Percentiles rank a stretch among this genome's conserved stretches.
Conservation (phyloP, 495 filamentous ascomycete genomes). For the Trichoderma reesei region DNA sequence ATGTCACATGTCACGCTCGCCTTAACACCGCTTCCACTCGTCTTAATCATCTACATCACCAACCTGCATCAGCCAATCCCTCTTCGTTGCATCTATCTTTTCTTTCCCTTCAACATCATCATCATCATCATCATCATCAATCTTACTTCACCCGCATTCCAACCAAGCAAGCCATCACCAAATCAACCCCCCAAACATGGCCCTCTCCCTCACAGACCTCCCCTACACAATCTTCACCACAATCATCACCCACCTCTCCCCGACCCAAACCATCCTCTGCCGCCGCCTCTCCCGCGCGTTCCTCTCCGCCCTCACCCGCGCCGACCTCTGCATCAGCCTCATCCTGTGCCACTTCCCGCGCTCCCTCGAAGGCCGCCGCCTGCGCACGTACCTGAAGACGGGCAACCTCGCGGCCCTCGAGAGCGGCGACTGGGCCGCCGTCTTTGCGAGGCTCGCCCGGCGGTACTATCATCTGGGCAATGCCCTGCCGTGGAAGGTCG, state of each 20-base stretch:
- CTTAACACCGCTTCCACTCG: too few relatives aligned
- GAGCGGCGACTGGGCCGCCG: conserved; percentile 26
- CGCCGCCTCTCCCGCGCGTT: conserved; percentile 41
- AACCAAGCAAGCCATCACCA: background rate
- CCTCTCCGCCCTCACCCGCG: conserved; percentile 38
- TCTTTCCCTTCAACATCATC: too few relatives aligned
- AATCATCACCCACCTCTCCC: conserved; percentile 34
- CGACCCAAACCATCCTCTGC: conserved; percentile 38
- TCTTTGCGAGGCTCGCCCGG: conserved; percentile 45
- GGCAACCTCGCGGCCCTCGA: background rate
- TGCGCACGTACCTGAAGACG: background rate
- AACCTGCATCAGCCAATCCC: too few relatives aligned
- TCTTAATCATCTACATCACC: too few relatives aligned
- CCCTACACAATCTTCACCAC: conserved; percentile 36
- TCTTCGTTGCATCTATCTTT: too few relatives aligned
- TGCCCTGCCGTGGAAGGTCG: conserved; percentile 38
- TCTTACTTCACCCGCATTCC: background rate
- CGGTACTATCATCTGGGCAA: conserved; percentile 46
- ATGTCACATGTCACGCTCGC: too few relatives aligned
- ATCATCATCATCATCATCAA: background rate
- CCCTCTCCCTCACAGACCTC: conserved; percentile 26
- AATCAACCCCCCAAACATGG: too few relatives aligned
- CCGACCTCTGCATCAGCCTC: conserved; percentile 31
- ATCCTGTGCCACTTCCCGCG: conserved; percentile 37
- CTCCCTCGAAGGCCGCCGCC: conserved; percentile 28